phyloP scores from a whole-genome alignment of 768 basidiomycete species.

The Phylloporus sp. region DNA sequence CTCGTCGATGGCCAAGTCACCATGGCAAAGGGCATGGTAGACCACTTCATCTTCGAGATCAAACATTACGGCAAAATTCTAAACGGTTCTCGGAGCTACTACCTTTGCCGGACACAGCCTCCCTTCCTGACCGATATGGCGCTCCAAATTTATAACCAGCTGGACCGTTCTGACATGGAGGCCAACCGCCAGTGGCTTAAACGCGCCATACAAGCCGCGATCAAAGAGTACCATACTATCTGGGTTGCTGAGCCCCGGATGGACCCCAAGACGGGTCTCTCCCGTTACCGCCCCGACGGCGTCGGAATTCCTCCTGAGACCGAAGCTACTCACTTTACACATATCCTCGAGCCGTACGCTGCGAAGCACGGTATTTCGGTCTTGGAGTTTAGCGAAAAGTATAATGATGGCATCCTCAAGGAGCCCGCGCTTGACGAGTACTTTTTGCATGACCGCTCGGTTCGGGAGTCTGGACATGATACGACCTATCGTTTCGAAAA shows the following conservation, averaged over 20 bases:
- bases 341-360: conserved; percentile 94
- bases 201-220: conserved; percentile 92
- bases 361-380: conserved; percentile 88
- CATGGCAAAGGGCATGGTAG: conserved; percentile 97
- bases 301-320: conserved; percentile 97
- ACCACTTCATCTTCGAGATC: conserved; percentile 99
- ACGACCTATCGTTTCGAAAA: conserved; percentile 98
- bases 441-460: conserved; percentile 94
- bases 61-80: conserved; percentile 95
- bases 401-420: conserved; percentile 77
- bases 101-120: conserved; percentile 93
- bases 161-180: conserved; percentile 77
- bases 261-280: conserved; percentile 91
- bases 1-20: conserved; percentile 91
- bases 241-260: conserved; percentile 96
- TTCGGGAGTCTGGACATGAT: conserved; percentile 95
- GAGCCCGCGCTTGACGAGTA: conserved; percentile 94
- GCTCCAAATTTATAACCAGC: conserved; percentile 93
- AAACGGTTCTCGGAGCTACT: conserved; percentile 93
- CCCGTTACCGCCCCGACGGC: conserved; percentile 90
- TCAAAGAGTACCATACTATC: conserved; percentile 98
- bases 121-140: conserved; percentile 99
- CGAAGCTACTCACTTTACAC: conserved; percentile 97
- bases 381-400: conserved; percentile 94
- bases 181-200: conserved; percentile 87